Percentiles rank a stretch among this genome's conserved stretches.
Conservation (phyloP, 495 filamentous ascomycete species). For the Penicillium fimorum region DNA sequence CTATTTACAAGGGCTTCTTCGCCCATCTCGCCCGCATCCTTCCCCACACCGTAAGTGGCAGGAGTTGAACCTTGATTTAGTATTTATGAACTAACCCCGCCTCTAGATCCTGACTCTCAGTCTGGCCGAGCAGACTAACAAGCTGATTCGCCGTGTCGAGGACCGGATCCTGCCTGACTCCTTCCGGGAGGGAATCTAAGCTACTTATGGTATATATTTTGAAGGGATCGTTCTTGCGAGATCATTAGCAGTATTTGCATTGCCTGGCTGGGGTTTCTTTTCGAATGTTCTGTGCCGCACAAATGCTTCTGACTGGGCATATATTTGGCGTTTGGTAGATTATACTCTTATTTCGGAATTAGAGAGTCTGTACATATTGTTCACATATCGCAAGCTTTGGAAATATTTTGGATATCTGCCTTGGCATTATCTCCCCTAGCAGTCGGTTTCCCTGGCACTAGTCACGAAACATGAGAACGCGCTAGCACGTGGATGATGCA, state of each 20-base stretch:
- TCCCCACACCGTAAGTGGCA: conserved; percentile 74
- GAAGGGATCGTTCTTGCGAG: not conserved
- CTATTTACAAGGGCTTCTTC: conserved; percentile 97
- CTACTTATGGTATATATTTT: not conserved
- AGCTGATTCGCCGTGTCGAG: conserved; percentile 78
- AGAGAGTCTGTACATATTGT: conserved; percentile 6
- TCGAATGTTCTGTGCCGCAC: not conserved
- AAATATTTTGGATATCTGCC: not conserved
- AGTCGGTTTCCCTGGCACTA: not conserved
- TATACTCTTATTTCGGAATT: not conserved
- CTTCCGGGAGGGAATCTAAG: conserved; percentile 48
- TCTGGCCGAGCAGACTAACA: conserved; percentile 96
- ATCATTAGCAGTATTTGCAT: conserved; percentile 4
- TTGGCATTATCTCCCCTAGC: not conserved
- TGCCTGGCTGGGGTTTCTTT: not conserved
- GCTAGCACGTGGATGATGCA: conserved; percentile 12
- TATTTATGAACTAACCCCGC: conserved; percentile 15
- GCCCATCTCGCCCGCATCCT: conserved; percentile 92
- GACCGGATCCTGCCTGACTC: conserved; percentile 57
- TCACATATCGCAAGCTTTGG: not conserved
- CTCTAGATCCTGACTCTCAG: conserved; percentile 78
- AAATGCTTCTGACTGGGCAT: conserved; percentile 12
- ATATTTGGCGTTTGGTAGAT: conserved; percentile 15
- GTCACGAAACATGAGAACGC: conserved; percentile 11
- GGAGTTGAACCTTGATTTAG: not conserved